Evolutionary conservation across 1,284 basidiomycete species (phyloP).

Genomic region (Puccinia triticina): DNA sequence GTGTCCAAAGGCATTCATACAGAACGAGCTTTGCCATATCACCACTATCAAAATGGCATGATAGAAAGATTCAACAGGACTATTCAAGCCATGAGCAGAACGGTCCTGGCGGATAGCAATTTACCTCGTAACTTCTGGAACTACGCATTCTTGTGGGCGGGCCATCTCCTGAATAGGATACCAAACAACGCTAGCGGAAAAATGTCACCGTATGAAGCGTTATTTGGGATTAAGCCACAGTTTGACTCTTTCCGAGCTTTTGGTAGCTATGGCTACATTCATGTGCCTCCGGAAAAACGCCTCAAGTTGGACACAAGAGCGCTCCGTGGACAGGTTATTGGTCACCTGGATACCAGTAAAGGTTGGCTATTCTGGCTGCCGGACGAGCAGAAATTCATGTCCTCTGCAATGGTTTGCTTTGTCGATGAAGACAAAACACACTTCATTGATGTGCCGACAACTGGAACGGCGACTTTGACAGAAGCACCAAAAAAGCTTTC

Average conservation of each 20-base stretch:
- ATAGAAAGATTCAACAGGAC: conserved; percentile 14
- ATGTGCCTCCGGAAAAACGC: conserved; percentile 4
- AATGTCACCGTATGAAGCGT: neutral
- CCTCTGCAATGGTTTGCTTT: neutral
- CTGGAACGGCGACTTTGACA: neutral
- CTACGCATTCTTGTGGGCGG: conserved; percentile 18
- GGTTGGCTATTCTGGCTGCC: conserved; percentile 33
- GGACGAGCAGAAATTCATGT: neutral
- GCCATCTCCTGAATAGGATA: neutral
- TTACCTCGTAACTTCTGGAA: neutral
- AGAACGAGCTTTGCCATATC: neutral
- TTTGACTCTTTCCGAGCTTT: neutral
- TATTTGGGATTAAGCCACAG: conserved; percentile 1
- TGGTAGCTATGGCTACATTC: conserved; percentile 9
- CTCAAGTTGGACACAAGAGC: conserved; percentile 10
- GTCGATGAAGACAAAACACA: neutral
- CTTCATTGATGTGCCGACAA: neutral
- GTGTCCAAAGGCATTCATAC: neutral
- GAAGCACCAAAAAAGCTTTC: neutral
- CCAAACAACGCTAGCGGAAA: conserved; percentile 19
- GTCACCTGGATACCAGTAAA: neutral
- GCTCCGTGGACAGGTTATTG: neutral
- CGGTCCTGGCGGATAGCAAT: neutral
- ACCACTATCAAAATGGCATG: conserved; percentile 30
- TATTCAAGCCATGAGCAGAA: neutral